These are phyloP conservation scores for Penstemon newberryi DNA, from an alignment of 257 asterid species.

Conservation along the genomic window DNA sequence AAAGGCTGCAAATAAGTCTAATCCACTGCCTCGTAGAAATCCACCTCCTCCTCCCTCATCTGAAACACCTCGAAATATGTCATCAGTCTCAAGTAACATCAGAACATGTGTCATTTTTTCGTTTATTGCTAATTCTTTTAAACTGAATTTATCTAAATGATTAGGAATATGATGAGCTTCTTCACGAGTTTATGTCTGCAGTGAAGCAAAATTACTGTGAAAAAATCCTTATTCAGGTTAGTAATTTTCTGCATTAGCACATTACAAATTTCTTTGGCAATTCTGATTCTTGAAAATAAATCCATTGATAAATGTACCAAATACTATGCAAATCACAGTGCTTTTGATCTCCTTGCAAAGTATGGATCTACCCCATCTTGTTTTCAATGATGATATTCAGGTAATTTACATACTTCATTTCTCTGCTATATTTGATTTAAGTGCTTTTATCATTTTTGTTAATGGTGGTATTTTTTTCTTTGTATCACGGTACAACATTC, in stretches of 20 bases:
- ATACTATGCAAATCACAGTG: constrained; percentile 96
- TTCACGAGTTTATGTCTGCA: constrained; percentile 18
- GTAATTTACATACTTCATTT: constrained; percentile 26
- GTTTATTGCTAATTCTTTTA: constrained; percentile 6
- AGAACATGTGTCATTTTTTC: constrained; percentile 1
- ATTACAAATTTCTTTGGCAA: constrained; percentile 15
- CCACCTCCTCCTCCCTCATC: constrained; percentile 87
- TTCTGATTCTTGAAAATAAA: constrained; percentile 22
- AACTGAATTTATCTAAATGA: constrained; percentile 19
- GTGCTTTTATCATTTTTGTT: background rate
- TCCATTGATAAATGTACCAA: constrained; percentile 38
- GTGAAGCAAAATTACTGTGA: constrained; percentile 90
- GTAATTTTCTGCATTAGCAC: constrained; percentile 6
- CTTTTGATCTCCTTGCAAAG: constrained; percentile 92
- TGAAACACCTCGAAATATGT: constrained; percentile 45
- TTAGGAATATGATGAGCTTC: constrained; percentile 85
- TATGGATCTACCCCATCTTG: constrained; percentile 81
- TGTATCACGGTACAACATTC: constrained; percentile 74
- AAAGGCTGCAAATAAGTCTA: constrained; percentile 64
- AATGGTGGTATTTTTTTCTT: background rate
- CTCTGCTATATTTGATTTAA: background rate
- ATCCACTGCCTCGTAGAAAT: constrained; percentile 79
- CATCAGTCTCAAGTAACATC: constrained; percentile 2
- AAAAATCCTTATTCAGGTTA: constrained; percentile 89
- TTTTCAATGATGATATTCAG: constrained; percentile 95